A percentile compares a stretch with the other conserved stretches of the same genome.
Conservation (phyloP, 2,329 filamentous ascomycete species). For the Trichoderma asperellum region DNA sequence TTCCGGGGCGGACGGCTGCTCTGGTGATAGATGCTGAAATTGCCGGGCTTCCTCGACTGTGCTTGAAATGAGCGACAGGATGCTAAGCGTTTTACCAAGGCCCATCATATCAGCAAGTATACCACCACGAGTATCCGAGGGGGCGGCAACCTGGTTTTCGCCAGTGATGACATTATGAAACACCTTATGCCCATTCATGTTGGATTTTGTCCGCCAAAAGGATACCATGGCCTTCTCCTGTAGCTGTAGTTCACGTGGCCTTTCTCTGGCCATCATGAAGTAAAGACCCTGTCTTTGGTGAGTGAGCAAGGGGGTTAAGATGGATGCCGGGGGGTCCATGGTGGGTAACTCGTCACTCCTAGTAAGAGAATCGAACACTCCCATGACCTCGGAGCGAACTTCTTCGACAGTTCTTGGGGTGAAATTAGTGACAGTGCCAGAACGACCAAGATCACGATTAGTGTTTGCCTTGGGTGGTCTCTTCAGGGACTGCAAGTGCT, state of each 20-base stretch:
- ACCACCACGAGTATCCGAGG: slow-evolving; percentile 70
- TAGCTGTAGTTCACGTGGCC: slow-evolving; percentile 60
- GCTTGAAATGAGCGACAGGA: slow-evolving; percentile 74
- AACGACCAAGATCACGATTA: slow-evolving; percentile 37
- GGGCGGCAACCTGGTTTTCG: slow-evolving; percentile 61
- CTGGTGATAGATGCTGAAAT: slow-evolving; percentile 62
- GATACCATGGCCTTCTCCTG: slow-evolving; percentile 68
- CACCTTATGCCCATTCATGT: slow-evolving; percentile 55
- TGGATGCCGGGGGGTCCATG: slow-evolving; percentile 64
- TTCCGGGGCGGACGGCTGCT: slow-evolving; percentile 51
- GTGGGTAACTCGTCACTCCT: slow-evolving; percentile 75
- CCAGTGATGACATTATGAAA: slow-evolving; percentile 89
- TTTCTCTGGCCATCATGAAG: slow-evolving; percentile 83
- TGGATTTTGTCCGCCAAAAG: slow-evolving; percentile 71
- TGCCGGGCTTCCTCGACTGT: slow-evolving; percentile 64
- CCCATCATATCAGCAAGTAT: slow-evolving; percentile 88
- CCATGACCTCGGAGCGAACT: slow-evolving; percentile 79
- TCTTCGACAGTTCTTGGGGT: slow-evolving; percentile 75
- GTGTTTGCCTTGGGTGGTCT: slow-evolving; percentile 36
- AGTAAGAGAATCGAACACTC: slow-evolving; percentile 84
- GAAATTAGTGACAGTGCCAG: slow-evolving; percentile 31
- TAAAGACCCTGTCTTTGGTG: slow-evolving; percentile 90
- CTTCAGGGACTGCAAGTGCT: slow-evolving; percentile 49
- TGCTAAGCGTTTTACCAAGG: slow-evolving; percentile 83
- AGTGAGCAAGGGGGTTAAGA: slow-evolving; percentile 71